Evolutionary conservation across 495 filamentous ascomycete species (phyloP), one percentile per base, ranked within the genome.

Genomic region (Penicillium malachiteum): DNA sequence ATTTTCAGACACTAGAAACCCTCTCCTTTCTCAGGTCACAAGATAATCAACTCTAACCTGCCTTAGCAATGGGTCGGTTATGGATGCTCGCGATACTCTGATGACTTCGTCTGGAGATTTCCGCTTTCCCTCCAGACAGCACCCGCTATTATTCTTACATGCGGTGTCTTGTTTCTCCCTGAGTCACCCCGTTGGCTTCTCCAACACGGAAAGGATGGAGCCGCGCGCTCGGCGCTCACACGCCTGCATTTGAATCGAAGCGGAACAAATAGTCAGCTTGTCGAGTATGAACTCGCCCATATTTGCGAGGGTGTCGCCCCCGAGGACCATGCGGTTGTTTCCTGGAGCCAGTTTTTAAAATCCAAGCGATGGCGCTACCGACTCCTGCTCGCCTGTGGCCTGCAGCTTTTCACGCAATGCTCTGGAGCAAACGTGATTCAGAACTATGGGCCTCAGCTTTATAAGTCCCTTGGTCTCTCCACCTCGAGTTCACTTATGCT

Each of bases 121-220:
- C 82, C 81, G 0, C 74, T 86, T 17, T 77, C 78, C 13, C 75
- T 84, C 21, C 81, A 84, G 55, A 71, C 71, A 33, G 62, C 78
- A 1, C 82, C 81, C 7, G 72, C 77, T 7, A 41, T 84, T 4
- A 56, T 79, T n/a, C 68, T 86, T 18, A 69, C 66, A 7, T 54
- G 67, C 7, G 79, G 81, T 10, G 65, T 81, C 31, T 76, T 73
- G 58, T 81, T 81, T 57, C 71, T 84, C 11, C 71, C 72, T 9
- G 82, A 84, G 59, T 81, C 78, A 0, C 82, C 82, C 11, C 67
- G 83, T 44, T 86, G 81, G 81, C 68, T 85, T 7, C 76, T 80
- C 31, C 73, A 81, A 54, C 74, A 77, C 54, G 79, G 76, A 45
- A 73, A 72, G 33, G 56, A 75, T 43, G 71, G 68, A 11, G 76